phyloP scores from a whole-genome alignment of 208 protist species.

The Vickermania ingenoplastis region DNA sequence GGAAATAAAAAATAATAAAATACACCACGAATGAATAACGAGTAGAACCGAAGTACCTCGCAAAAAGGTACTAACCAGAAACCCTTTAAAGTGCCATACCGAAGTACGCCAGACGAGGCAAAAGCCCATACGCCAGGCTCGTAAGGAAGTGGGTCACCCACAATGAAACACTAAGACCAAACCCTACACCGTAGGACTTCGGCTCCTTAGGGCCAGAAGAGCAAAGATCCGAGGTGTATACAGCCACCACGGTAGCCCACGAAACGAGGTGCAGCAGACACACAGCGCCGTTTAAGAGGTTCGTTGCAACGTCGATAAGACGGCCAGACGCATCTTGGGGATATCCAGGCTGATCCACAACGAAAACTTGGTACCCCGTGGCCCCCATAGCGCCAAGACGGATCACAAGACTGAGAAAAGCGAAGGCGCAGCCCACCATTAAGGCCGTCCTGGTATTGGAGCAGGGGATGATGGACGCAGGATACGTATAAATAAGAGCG shows the following conservation, averaged over 20 bases:
- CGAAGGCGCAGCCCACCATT: conserved; percentile 50
- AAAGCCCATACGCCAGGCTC: neutral
- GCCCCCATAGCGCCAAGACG: conserved; percentile 10
- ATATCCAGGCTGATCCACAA: neutral
- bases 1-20: too few relatives aligned
- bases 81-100: neutral
- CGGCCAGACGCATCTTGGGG: neutral
- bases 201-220: neutral
- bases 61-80: neutral
- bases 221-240: neutral
- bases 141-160: conserved; percentile 11
- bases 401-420: conserved; percentile 58
- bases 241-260: neutral
- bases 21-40: neutral
- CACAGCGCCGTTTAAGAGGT: neutral
- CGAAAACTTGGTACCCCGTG: conserved; percentile 10
- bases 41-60: neutral
- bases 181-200: conserved; percentile 57
- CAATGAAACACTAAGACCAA: conserved; percentile 41
- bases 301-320: neutral
- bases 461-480: conserved; percentile 26
- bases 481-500: conserved; percentile 18
- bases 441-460: conserved; percentile 12
- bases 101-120: neutral
- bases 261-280: neutral